phyloP scores from a whole-genome alignment of 1,284 basidiomycete genomes.

The Puccinia polysora region DNA sequence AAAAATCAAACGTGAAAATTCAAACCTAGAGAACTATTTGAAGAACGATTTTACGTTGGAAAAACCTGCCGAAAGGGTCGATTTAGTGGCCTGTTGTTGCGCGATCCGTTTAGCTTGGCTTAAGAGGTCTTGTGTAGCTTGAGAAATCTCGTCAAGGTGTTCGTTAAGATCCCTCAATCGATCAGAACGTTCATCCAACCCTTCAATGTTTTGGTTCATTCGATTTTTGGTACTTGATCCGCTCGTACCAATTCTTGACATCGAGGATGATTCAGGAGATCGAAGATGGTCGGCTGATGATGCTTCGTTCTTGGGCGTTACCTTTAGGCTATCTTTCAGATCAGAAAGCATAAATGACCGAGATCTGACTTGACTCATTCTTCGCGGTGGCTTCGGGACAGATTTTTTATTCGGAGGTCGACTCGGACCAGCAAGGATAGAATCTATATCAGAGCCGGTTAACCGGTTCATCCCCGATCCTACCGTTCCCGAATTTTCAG shows the following conservation, averaged over 20 bases:
- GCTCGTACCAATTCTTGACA: neutral
- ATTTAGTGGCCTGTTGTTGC: slow-evolving; percentile 36
- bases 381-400: slow-evolving; percentile 25
- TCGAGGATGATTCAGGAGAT: neutral
- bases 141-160: slow-evolving; percentile 31
- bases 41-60: slow-evolving; percentile 36
- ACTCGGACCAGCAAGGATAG: slow-evolving; percentile 26
- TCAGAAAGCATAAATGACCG: too few relatives aligned
- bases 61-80: slow-evolving; percentile 21
- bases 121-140: slow-evolving; percentile 14
- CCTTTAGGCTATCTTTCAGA: too few relatives aligned
- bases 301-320: too few relatives aligned
- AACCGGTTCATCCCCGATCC: neutral
- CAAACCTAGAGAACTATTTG: slow-evolving; percentile 26
- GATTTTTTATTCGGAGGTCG: slow-evolving; percentile 15
- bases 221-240: neutral
- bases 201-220: slow-evolving; percentile 37
- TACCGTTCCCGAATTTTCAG: neutral
- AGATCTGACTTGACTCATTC: neutral
- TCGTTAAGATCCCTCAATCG: slow-evolving; percentile 33
- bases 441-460: slow-evolving; percentile 32
- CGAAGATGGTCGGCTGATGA: neutral
- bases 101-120: slow-evolving; percentile 37
- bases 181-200: slow-evolving; percentile 34
- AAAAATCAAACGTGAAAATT: too few relatives aligned